A percentile compares a stretch with the other conserved stretches of the same genome.
These are phyloP conservation scores for Pugionium cornutum DNA, from an alignment of 345 rosid genomes.

Conservation along the genomic window DNA sequence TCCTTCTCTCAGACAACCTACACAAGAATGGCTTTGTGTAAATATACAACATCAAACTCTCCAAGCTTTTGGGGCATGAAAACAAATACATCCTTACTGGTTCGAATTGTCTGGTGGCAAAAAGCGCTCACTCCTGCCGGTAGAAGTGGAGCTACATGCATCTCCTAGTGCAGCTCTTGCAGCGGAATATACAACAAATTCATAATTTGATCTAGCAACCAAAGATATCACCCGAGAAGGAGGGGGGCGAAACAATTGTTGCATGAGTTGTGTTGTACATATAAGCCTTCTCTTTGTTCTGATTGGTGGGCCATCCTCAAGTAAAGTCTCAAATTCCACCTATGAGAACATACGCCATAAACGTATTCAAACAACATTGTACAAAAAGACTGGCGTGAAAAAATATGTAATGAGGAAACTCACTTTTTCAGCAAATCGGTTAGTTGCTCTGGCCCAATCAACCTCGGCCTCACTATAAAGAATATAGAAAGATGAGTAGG, in stretches of 20 bases:
- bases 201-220: slow-evolving; percentile 53
- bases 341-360: slow-evolving; percentile 39
- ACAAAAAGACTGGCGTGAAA: neutral
- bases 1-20: slow-evolving; percentile 51
- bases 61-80: neutral
- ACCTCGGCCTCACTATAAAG: slow-evolving; percentile 64
- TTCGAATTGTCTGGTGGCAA: slow-evolving; percentile 34
- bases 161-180: slow-evolving; percentile 69
- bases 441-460: slow-evolving; percentile 65
- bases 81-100: slow-evolving; percentile 51
- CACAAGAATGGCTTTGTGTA: slow-evolving; percentile 4
- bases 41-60: slow-evolving; percentile 1
- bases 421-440: slow-evolving; percentile 76
- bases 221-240: slow-evolving; percentile 48
- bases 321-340: slow-evolving; percentile 64
- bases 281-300: slow-evolving; percentile 79
- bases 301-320: slow-evolving; percentile 50
- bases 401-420: slow-evolving; percentile 29
- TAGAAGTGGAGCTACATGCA: slow-evolving; percentile 57
- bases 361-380: slow-evolving; percentile 16
- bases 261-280: slow-evolving; percentile 78
- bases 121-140: slow-evolving; percentile 35
- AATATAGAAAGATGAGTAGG: neutral
- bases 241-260: slow-evolving; percentile 62
- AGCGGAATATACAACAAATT: slow-evolving; percentile 51